phyloP scores from a whole-genome alignment of 257 asterid species.

The Cruciata laevipes region DNA sequence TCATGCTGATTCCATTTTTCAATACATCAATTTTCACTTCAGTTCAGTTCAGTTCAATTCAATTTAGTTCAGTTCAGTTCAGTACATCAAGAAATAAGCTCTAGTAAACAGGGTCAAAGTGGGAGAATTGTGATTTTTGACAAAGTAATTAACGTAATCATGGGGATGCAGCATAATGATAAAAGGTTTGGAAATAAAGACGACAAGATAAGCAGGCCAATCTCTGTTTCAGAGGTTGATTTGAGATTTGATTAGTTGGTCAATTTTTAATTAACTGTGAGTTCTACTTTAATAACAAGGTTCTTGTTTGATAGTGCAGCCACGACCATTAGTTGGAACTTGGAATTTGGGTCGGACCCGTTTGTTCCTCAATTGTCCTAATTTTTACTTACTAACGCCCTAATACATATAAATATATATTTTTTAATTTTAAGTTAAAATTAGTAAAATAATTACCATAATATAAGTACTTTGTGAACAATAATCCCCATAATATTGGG shows the following conservation, averaged over 20 bases:
- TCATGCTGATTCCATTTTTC: too few species aligned
- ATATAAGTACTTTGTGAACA: too few species aligned
- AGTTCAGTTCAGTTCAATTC: too few species aligned
- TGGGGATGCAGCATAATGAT: not conserved
- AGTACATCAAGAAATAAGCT: too few species aligned
- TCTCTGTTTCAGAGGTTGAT: not conserved
- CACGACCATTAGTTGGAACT: not conserved
- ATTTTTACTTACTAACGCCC: too few species aligned
- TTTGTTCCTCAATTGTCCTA: not conserved
- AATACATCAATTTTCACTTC: too few species aligned
- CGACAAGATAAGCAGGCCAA: slow-evolving; percentile 16
- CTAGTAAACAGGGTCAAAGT: too few species aligned
- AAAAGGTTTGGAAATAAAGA: not conserved
- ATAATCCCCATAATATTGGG: too few species aligned
- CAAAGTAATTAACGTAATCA: not conserved
- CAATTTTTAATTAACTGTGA: slow-evolving; percentile 4
- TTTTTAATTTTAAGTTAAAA: too few species aligned
- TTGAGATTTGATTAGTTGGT: slow-evolving; percentile 12
- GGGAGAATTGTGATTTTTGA: not conserved
- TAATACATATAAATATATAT: too few species aligned
- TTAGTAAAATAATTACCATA: too few species aligned
- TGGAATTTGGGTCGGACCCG: not conserved
- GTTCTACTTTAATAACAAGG: not conserved
- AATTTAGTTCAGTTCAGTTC: too few species aligned
- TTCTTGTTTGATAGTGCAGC: slow-evolving; percentile 4